These are phyloP conservation scores for Lipomyces yamanashiensis DNA, from an alignment of 805 yeast genomes.

Conservation along the genomic window DNA sequence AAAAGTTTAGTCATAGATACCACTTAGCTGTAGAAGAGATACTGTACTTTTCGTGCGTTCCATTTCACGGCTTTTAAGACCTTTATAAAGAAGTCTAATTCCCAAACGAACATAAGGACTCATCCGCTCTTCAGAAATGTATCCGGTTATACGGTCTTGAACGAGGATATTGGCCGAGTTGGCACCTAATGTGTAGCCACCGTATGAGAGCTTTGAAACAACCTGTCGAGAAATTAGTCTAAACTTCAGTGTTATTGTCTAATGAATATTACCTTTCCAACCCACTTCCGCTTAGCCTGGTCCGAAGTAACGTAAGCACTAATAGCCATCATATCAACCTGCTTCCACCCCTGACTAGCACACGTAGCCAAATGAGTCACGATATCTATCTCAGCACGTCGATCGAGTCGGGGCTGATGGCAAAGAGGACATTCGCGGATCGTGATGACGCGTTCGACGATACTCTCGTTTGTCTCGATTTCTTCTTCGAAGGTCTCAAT, in stretches of 20 bases:
- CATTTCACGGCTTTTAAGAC: slow-evolving; percentile 60
- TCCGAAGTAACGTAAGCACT: slow-evolving; percentile 76
- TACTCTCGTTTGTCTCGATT: slow-evolving; percentile 9
- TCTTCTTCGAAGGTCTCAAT: slow-evolving; percentile 17
- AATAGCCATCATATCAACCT: slow-evolving; percentile 64
- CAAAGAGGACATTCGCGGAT: slow-evolving; percentile 83
- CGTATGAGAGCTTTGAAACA: slow-evolving; percentile 82
- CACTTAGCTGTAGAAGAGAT: neutral
- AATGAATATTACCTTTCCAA: slow-evolving; percentile 54
- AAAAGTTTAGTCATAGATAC: neutral
- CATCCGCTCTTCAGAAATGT: slow-evolving; percentile 91
- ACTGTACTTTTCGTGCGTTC: slow-evolving; percentile 54
- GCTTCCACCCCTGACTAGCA: slow-evolving; percentile 74
- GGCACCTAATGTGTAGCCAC: slow-evolving; percentile 81
- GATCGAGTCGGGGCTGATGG: slow-evolving; percentile 59
- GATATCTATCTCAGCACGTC: slow-evolving; percentile 65
- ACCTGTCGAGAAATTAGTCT: slow-evolving; percentile 43
- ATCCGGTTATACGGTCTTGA: slow-evolving; percentile 88
- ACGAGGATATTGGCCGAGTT: slow-evolving; percentile 94
- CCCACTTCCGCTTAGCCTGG: slow-evolving; percentile 88
- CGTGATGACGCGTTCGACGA: slow-evolving; percentile 55
- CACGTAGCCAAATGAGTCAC: slow-evolving; percentile 90
- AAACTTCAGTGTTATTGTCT: neutral
- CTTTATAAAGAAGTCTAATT: slow-evolving; percentile 78
- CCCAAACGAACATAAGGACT: slow-evolving; percentile 86